Conservation (phyloP, 257 asterid species). For the Lycium barbarum region DNA sequence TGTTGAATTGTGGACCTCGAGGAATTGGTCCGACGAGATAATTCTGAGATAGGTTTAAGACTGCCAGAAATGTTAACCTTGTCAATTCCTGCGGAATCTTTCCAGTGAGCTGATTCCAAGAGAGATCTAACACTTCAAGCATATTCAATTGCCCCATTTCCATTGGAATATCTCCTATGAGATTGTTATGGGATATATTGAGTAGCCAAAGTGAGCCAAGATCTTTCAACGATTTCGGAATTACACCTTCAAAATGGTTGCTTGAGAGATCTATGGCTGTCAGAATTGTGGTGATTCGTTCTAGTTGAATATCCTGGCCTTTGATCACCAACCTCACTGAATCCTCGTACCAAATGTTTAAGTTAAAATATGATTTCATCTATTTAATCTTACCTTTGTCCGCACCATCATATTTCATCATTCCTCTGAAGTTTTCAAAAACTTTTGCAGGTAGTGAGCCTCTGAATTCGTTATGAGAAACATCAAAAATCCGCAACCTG, state of each 20-base stretch:
- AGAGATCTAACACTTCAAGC: slow-evolving; percentile 1
- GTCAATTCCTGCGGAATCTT: neutral
- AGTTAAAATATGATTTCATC: neutral
- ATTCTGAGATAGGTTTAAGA: neutral
- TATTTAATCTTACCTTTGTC: neutral
- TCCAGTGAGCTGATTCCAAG: neutral
- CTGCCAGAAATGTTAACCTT: neutral
- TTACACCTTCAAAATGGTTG: neutral
- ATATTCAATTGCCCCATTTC: neutral
- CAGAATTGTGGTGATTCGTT: neutral
- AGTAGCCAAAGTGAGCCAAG: neutral
- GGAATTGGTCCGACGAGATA: neutral
- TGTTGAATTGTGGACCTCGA: neutral
- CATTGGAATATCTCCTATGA: neutral
- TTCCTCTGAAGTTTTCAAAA: neutral
- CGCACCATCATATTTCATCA: neutral
- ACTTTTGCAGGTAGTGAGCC: neutral
- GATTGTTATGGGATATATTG: neutral
- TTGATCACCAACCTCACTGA: slow-evolving; percentile 7
- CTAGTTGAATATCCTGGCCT: neutral
- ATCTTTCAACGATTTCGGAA: neutral
- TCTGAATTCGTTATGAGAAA: neutral
- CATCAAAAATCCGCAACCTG: neutral
- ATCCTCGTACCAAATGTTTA: neutral
- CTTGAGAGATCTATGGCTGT: neutral